Base-by-base conservation (phyloP, 139 green algal genomes). In the Coelastrella sp. region DNA sequence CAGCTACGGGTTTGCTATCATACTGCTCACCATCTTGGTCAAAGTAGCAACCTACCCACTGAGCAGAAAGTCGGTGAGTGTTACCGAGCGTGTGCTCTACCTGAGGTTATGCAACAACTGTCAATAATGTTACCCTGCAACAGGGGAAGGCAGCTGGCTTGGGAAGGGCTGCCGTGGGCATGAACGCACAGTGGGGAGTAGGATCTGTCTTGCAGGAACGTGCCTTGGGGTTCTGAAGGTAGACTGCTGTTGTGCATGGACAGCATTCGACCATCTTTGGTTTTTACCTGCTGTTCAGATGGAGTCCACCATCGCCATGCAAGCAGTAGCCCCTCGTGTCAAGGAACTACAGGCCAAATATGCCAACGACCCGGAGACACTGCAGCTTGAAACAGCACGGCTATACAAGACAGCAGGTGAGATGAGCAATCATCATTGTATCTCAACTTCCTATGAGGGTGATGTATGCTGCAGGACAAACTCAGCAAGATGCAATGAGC, bases 341-440 rank as follows among this genome's bases (percentile, higher is more conserved):
- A 99, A 99, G 92, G 96, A 98, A 80, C 92, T 99, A 73, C 96
- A 99, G 90, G 94, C 93, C 19, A 93, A 92, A 84, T 97, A 97
- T 83, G 91, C 92, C 8, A 95, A 95, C 43, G 93, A 99, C 74
- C 90, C 94, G 2, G 95, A 97, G 88, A 89, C 84, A 59, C 92
- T 98, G 81, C 94, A 96, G 91, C 86, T 98, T 41, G 95, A 99
- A 91, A 98, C 96, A 0, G 96, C 96, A 0, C 82, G 90, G n/a
- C 84, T 99, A 75, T 99, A 99, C 93, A 94, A 96, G 85, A 93
- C 94, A 17, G 96, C 94, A 35, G 89, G 53, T 64, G 17, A 23
- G 48, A 57, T 1, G 48, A 23, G 13, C 13, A 57, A 15, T 57
- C 48, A n/a, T n/a, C n/a, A n/a, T n/a, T n/a, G n/a, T n/a, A n/a